A percentile compares a stretch with the other conserved stretches of the same genome.
Conservation (phyloP, 495 filamentous ascomycete species). For the Aspergillus diversus region DNA sequence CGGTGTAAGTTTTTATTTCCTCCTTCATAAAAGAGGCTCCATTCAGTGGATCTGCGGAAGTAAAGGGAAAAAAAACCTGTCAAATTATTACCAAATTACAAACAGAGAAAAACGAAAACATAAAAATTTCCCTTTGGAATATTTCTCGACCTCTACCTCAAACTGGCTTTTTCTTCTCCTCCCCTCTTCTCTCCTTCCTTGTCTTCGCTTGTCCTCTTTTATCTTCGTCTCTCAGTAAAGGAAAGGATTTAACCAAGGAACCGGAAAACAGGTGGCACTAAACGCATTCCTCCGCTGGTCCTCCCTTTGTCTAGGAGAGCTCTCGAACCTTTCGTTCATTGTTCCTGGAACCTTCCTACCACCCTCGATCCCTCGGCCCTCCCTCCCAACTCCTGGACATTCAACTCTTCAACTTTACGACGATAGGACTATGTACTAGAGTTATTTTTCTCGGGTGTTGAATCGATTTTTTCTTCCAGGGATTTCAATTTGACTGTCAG, state of each 20-base stretch:
- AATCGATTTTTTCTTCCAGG: slow-evolving; percentile 8
- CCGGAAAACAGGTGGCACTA: slow-evolving; percentile 9
- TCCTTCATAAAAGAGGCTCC: slow-evolving; percentile 21
- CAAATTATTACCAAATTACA: slow-evolving; percentile 37
- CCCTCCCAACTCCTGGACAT: slow-evolving; percentile 24
- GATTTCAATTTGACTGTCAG: slow-evolving; percentile 58
- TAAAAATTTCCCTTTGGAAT: slow-evolving; percentile 27
- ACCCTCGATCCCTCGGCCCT: slow-evolving; percentile 13
- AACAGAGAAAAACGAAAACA: slow-evolving; percentile 53
- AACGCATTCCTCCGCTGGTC: slow-evolving; percentile 35
- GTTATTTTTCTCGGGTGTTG: background rate
- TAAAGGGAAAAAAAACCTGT: slow-evolving; percentile 26
- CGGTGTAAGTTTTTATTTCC: slow-evolving; percentile 6
- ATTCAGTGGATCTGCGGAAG: slow-evolving; percentile 38
- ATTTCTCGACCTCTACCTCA: slow-evolving; percentile 18
- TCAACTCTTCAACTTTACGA: slow-evolving; percentile 14
- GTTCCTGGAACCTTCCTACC: slow-evolving; percentile 22
- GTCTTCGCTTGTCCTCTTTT: slow-evolving; percentile 1
- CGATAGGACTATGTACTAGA: slow-evolving; percentile 21
- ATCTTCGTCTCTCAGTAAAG: slow-evolving; percentile 8
- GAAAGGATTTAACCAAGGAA: slow-evolving; percentile 1
- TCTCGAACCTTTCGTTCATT: slow-evolving; percentile 10
- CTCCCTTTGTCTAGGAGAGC: slow-evolving; percentile 29
- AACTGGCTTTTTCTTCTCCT: slow-evolving; percentile 11
- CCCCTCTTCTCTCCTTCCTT: slow-evolving; percentile 9